Base-by-base conservation (phyloP, 2,329 filamentous ascomycete species). In the Arthroderma sp. region DNA sequence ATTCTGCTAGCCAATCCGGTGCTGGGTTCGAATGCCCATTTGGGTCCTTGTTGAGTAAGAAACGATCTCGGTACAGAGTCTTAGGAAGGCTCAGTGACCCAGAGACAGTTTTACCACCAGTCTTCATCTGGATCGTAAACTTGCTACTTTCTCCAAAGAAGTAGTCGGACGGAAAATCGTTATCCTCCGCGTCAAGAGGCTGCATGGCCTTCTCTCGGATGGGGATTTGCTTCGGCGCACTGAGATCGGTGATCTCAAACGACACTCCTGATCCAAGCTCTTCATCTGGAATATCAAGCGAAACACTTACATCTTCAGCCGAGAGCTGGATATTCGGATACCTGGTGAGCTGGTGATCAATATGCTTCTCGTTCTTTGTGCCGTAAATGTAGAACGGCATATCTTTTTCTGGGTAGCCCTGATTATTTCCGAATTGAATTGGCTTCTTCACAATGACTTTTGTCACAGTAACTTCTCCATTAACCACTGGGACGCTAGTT, bases 341-440 rank as follows among this genome's bases (percentile, higher is more conserved):
- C n/a, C 29, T 7, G 7, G 36, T n/a, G 31, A 46, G 40, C 28
- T 36, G 29, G 40, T 46, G 44, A 34, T 44, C 40, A 11, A 46
- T 44, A 30, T 43, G 42, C 7, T 33, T 11, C 11, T 34, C 11
- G 7, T 31, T 32, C 29, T 31, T 30, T 34, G 44, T 44, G 33
- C 44, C 44, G 31, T 43, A 46, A n/a, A 46, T 28, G 30, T 46
- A 46, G 44, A 46, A 46, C 22, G 46, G 33, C 6, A 52, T 29
- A 11, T 11, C n/a, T 46, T 50, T 5, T 36, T 43, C 11, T 43
- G 40, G 6, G 11, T 34, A 34, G 8, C 11, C 32, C 11, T 34
- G 15, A 22, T 22, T 22, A 22, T 22, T 22, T 22, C 15, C 15
- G 15, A 22, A 22, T 22, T 22, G 15, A 22, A 22, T 22, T 22